phyloP scores from a whole-genome alignment of 495 filamentous ascomycete species.

The Lepraria neglecta region DNA sequence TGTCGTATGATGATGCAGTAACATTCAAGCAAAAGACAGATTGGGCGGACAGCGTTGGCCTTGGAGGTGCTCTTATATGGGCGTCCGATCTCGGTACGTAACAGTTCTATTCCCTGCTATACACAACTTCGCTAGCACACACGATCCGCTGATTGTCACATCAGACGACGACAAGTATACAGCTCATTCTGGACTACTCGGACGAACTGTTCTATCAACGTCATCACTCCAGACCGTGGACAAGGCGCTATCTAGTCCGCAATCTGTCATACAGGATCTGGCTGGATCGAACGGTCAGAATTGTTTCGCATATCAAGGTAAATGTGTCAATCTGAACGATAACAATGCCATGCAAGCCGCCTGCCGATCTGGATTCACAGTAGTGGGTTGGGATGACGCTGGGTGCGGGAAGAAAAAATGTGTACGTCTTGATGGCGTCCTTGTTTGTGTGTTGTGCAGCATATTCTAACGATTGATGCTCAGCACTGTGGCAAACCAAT shows the following conservation, averaged over 20 bases:
- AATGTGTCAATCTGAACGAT: not conserved
- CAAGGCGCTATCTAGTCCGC: not conserved
- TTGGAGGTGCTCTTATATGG: slow-evolving; percentile 40
- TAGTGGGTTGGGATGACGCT: slow-evolving; percentile 1
- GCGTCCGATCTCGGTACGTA: slow-evolving; percentile 30
- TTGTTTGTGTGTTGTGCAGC: not conserved
- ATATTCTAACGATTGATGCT: not conserved
- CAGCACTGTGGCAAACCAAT: slow-evolving; percentile 6
- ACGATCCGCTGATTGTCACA: not conserved
- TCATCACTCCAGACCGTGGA: not conserved
- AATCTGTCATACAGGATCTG: slow-evolving; percentile 1
- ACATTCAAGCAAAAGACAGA: slow-evolving; percentile 37
- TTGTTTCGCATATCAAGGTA: not conserved
- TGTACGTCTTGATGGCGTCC: not conserved
- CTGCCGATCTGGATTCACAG: not conserved
- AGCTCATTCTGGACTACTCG: not conserved
- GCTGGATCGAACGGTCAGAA: slow-evolving; percentile 1
- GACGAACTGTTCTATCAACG: not conserved
- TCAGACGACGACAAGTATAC: slow-evolving; percentile 1
- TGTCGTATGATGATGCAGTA: slow-evolving; percentile 36
- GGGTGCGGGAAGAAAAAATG: not conserved
- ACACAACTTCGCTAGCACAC: not conserved
- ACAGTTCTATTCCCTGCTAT: not conserved
- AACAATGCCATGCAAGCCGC: not conserved
- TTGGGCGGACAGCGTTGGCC: slow-evolving; percentile 34